These are phyloP conservation scores for Phoenix dactylifera DNA, from an alignment of 176 grass and related monocot species.

Conservation along the genomic window DNA sequence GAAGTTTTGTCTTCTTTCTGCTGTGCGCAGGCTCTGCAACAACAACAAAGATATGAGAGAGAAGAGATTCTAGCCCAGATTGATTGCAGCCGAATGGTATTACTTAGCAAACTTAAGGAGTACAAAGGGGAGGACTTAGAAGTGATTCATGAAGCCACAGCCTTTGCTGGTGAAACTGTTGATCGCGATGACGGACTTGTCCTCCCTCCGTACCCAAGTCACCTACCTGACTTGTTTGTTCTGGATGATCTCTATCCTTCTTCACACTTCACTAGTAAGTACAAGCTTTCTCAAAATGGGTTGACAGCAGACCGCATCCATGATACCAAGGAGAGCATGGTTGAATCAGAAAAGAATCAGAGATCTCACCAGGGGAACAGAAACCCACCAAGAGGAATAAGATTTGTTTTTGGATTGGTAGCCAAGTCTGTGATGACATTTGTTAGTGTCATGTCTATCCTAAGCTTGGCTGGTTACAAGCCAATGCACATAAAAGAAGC, in stretches of 20 bases:
- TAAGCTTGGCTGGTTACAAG: slow-evolving; percentile 51
- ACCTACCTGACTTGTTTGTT: slow-evolving; percentile 48
- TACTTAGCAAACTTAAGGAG: slow-evolving; percentile 63
- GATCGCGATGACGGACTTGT: slow-evolving; percentile 61
- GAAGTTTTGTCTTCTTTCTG: neutral
- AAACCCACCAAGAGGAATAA: slow-evolving; percentile 17
- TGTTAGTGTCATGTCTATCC: slow-evolving; percentile 37
- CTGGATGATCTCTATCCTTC: slow-evolving; percentile 40
- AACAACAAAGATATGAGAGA: slow-evolving; percentile 73
- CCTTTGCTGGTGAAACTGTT: slow-evolving; percentile 64
- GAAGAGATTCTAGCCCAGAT: slow-evolving; percentile 63
- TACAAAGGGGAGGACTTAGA: slow-evolving; percentile 74
- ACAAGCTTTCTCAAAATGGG: slow-evolving; percentile 23
- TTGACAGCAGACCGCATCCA: neutral
- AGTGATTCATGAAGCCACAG: slow-evolving; percentile 60
- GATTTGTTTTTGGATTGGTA: slow-evolving; percentile 55
- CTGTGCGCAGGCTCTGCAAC: slow-evolving; percentile 53
- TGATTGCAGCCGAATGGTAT: slow-evolving; percentile 47
- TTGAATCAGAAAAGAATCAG: slow-evolving; percentile 16
- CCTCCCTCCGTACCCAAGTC: slow-evolving; percentile 49
- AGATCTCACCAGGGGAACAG: neutral
- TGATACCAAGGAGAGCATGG: neutral
- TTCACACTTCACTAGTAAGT: slow-evolving; percentile 24
- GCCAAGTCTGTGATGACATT: slow-evolving; percentile 55
- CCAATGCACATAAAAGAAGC: slow-evolving; percentile 18